phyloP scores from a whole-genome alignment of 1,284 basidiomycete species.

The Cystobasidium pallidum region DNA sequence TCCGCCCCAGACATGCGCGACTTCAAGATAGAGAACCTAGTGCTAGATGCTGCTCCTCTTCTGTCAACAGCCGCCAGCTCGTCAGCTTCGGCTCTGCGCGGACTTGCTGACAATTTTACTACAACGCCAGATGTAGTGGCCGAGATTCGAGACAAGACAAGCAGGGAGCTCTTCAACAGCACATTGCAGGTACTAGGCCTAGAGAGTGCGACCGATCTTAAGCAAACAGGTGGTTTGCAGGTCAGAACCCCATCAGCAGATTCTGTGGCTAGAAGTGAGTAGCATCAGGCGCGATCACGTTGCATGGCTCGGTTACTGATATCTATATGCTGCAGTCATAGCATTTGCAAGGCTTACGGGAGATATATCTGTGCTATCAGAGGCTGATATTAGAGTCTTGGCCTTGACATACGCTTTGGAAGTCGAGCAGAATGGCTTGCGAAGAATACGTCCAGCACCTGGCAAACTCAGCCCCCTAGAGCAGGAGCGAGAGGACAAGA shows the following conservation, averaged over 20 bases:
- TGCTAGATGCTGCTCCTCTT: slow-evolving; percentile 89
- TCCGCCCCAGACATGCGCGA: slow-evolving; percentile 30
- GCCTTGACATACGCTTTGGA: slow-evolving; percentile 83
- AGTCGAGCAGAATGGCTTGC: slow-evolving; percentile 62
- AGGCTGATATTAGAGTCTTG: slow-evolving; percentile 86
- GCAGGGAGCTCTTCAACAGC: slow-evolving; percentile 78
- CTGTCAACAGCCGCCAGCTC: slow-evolving; percentile 61
- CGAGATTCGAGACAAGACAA: slow-evolving; percentile 83
- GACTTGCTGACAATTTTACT: slow-evolving; percentile 76
- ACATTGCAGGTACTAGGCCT: slow-evolving; percentile 61
- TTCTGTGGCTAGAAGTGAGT: slow-evolving; percentile 74
- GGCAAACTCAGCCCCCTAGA: slow-evolving; percentile 53
- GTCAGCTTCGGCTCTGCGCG: slow-evolving; percentile 70
- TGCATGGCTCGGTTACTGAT: background rate
- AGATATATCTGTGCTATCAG: slow-evolving; percentile 90
- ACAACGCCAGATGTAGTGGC: slow-evolving; percentile 86
- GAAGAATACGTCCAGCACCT: slow-evolving; percentile 60
- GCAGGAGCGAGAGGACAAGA: slow-evolving; percentile 41
- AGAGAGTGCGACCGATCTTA: slow-evolving; percentile 70
- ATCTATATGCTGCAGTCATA: slow-evolving; percentile 65
- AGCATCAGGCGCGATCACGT: slow-evolving; percentile 24
- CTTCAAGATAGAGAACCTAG: slow-evolving; percentile 59
- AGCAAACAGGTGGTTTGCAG: slow-evolving; percentile 54
- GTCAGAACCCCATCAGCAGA: slow-evolving; percentile 73
- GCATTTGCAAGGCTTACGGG: slow-evolving; percentile 94